Percentiles rank a stretch among this genome's conserved stretches.
These are phyloP conservation scores for Purpureocillium takamizusanense DNA, from an alignment of 2,329 filamentous ascomycete genomes.

Conservation along the genomic window DNA sequence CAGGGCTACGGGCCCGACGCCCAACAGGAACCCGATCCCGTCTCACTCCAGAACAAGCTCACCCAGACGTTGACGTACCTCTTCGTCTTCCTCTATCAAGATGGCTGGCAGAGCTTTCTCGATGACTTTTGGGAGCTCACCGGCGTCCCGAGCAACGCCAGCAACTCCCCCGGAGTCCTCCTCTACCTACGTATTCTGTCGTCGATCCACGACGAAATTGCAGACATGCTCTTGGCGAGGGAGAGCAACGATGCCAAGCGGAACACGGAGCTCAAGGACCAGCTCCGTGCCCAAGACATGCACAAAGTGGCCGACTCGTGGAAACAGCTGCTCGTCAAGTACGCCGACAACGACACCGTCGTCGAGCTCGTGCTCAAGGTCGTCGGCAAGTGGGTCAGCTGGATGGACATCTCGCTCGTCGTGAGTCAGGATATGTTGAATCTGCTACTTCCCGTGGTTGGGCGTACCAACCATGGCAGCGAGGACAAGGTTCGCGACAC, in stretches of 20 bases:
- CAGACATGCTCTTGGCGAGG: slow-evolving; percentile 77
- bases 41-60: slow-evolving; percentile 88
- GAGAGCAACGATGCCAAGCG: slow-evolving; percentile 72
- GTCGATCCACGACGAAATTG: slow-evolving; percentile 94
- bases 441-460: slow-evolving; percentile 77
- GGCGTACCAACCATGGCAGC: slow-evolving; percentile 55
- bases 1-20: slow-evolving; percentile 59
- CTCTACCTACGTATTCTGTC: slow-evolving; percentile 83
- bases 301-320: slow-evolving; percentile 81
- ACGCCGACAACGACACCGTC: slow-evolving; percentile 61
- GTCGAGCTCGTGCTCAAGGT: slow-evolving; percentile 84
- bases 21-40: slow-evolving; percentile 56
- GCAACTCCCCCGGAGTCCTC: slow-evolving; percentile 68
- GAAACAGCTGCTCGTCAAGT: slow-evolving; percentile 81
- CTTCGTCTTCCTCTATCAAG: slow-evolving; percentile 78
- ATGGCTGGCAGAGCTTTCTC: slow-evolving; percentile 82
- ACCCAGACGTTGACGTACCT: slow-evolving; percentile 92
- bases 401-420: slow-evolving; percentile 92
- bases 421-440: slow-evolving; percentile 84
- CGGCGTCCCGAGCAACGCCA: slow-evolving; percentile 48
- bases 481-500: slow-evolving; percentile 80
- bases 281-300: slow-evolving; percentile 79
- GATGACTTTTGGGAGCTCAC: slow-evolving; percentile 81
- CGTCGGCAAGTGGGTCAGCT: slow-evolving; percentile 96
- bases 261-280: slow-evolving; percentile 84